Evolutionary conservation across 169 alveolate species (phyloP), one percentile per base, ranked within the genome.

Genomic region (Plasmodium ovale): DNA sequence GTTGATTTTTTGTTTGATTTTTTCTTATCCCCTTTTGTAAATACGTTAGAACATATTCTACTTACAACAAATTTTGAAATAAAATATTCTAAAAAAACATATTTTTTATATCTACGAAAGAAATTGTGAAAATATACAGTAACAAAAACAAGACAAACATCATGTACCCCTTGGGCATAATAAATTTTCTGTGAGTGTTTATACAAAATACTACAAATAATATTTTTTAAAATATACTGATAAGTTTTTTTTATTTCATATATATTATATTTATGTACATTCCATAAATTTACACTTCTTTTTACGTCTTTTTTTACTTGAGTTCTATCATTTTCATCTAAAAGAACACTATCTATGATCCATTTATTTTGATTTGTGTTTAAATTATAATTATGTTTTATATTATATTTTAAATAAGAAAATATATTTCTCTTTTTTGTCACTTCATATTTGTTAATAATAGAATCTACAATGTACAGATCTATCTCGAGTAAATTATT

Each of bases 111-210:
- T 58, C 54, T 82, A 23, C 29, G 31, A 54, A 82, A 67, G 53
- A 82, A 82, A 2, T 82, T 49, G 44, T 82, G 90, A 23, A 65
- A 82, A 53, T 82, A 82, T 10, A 82, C 33, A 14, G 90, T 82
- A 21, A 82, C n/a, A 56, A 82, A 82, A 67, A 82, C 90, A 9
- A 82, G 71, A n/a, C 90, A 82, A 31, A 82, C 90, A 70, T 82
- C 90, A 53, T 82, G 90, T 7, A 82, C 90, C 2, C 90, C 90
- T 54, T 82, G 90, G 2, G 90, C 90, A 42, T 82, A 82, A 67
- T 35, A 82, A 19, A 82, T 82, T 67, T 82, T 82, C 16, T 82
- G 64, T 5, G 90, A 82, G 27, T 82, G 90, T 25, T 82, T 82
- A 82, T 82, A 82, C 49, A 82, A 54, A 37, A 82, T 82, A 42